Evolutionary conservation across 176 grass and related monocot genomes (phyloP).

Genomic region (Hordeum marinum): DNA sequence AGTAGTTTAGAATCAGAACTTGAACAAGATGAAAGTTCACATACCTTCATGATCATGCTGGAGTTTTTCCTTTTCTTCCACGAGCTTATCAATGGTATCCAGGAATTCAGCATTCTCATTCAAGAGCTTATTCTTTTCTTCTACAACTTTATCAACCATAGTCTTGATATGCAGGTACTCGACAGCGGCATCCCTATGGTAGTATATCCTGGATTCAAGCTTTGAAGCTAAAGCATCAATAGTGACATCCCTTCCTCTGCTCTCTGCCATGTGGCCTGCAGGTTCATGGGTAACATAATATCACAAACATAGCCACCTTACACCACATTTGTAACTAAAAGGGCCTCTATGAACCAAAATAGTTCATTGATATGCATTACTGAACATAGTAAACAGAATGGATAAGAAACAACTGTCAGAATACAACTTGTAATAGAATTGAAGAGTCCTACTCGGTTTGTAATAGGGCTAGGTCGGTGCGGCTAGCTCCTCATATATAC

Average conservation of each 20-base stretch:
- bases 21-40: neutral
- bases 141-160: neutral
- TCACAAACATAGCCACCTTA: neutral
- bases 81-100: neutral
- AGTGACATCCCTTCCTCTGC: neutral
- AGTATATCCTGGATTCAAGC: constrained; percentile 6
- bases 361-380: neutral
- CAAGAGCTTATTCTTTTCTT: constrained; percentile 20
- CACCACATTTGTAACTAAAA: neutral
- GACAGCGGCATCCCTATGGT: neutral
- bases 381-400: neutral
- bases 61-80: neutral
- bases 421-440: no score
- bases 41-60: constrained; percentile 2
- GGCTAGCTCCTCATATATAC: no score
- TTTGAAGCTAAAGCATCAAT: constrained; percentile 4
- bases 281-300: neutral
- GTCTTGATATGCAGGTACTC: constrained; percentile 11
- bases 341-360: neutral
- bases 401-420: no score
- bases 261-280: neutral
- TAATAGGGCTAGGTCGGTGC: no score
- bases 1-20: neutral
- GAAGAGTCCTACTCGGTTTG: no score
- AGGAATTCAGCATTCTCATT: neutral